Evolutionary conservation across 176 grass and related monocot species (phyloP), one percentile per base, ranked within the genome.

Genomic region (Oryza officinalis): DNA sequence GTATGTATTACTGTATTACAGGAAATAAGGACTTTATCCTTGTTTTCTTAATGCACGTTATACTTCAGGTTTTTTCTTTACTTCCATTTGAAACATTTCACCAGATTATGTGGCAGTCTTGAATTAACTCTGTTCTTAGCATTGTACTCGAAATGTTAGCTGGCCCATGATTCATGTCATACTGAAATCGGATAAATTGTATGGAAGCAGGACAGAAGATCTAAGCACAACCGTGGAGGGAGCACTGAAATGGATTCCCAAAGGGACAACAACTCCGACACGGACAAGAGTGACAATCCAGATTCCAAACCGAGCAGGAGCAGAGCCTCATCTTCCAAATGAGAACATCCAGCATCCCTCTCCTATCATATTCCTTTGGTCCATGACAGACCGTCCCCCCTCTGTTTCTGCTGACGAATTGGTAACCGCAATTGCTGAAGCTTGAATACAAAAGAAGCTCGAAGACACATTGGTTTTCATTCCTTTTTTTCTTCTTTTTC

Each of bases 231-330:
- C 46, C 87, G 80, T 22, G 85, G 85, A 60, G 90, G 88, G 44
- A 92, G 83, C 76, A 63, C 68, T 1, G 93, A 92, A 67, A 84
- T 92, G 44, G 93, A 95, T 65, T 92, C 93, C 13, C 93, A 95
- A 63, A 92, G 67, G 76, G 93, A 92, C 31, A 89, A 83, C n/a
- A 92, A 86, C 68, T 95, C 93, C 5, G 93, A 95, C 88, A 95
- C 93, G 0, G 90, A 95, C 28, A 95, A 92, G 84, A 92, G 93
- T 27, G 93, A 95, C 22, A 92, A 92, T 81, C 87, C 85, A 35
- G 93, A 95, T 72, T 92, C 90, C 11, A 95, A 81, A 65, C 83
- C 85, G 25, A 90, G 75, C 61, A 88, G 88, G 76, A 90, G 81
- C 82, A 78, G 76, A 88, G 60, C 79, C 23, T 85, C 88, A 12